Evolutionary conservation across 208 protist genomes (phyloP).

Genomic region (Hexamita inflata): DNA sequence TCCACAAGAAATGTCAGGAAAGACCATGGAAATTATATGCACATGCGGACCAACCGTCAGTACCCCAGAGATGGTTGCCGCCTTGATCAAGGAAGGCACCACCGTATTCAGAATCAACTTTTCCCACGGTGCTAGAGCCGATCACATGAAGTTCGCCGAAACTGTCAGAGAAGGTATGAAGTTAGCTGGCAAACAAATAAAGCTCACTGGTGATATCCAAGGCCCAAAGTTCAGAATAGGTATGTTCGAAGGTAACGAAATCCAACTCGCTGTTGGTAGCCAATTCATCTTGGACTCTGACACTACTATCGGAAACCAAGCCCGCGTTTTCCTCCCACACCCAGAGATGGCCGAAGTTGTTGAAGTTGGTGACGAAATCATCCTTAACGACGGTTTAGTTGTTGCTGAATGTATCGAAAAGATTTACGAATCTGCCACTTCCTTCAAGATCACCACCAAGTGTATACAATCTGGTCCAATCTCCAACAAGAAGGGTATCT

Average conservation of each 20-base stretch:
- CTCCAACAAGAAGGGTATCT: constrained; percentile 2
- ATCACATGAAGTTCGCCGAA: constrained; percentile 33
- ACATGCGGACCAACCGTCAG: constrained; percentile 36
- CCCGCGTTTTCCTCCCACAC: constrained; percentile 37
- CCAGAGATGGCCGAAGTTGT: constrained; percentile 33
- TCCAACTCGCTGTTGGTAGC: constrained; percentile 19
- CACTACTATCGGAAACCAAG: constrained; percentile 1
- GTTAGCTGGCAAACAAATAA: constrained; percentile 20
- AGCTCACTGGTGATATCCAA: constrained; percentile 44
- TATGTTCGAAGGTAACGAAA: constrained; percentile 13
- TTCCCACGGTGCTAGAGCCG: constrained; percentile 38
- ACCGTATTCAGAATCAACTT: constrained; percentile 45
- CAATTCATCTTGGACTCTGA: constrained; percentile 15
- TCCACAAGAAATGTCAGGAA: no score
- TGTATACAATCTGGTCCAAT: neutral
- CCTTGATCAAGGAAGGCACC: constrained; percentile 36
- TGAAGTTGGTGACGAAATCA: constrained; percentile 33
- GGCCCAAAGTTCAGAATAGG: constrained; percentile 38
- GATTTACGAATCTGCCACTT: neutral
- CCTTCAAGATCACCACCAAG: constrained; percentile 18
- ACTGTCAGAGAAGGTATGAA: constrained; percentile 27
- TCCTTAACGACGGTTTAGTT: constrained; percentile 44
- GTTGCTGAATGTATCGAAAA: neutral
- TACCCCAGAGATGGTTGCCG: constrained; percentile 19
- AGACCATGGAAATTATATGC: constrained; percentile 33